Evolutionary conservation across 2,329 filamentous ascomycete species (phyloP), one percentile per base, ranked within the genome.

Genomic region (Colletotrichum camelliae): DNA sequence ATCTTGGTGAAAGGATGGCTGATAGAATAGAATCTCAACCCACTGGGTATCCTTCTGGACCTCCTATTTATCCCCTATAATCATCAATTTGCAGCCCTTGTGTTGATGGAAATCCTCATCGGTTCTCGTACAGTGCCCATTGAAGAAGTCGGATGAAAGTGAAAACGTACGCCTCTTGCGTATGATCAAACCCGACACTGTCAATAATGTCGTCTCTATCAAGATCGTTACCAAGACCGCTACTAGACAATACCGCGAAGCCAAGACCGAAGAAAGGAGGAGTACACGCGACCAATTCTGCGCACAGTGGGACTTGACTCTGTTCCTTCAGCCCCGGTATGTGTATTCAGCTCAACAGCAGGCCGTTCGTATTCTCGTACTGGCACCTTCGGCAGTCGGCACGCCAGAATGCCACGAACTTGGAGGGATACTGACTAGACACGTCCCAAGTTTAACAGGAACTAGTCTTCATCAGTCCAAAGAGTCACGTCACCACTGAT

Each of bases 1-100:
- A 52, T 21, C n/a, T 13, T 52, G 0, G 3, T 4, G 0, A 10
- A 0, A 21, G 43, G 10, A 52, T 2, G 2, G n/a, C 9, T 13
- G 0, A 2, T 4, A 52, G n/a, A 52, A 52, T 1, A 4, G 43
- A 21, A 21, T 1, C 3, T 1, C n/a, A 13, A 0, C 0, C n/a
- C 0, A 5, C 43, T 52, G 13, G n/a, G n/a, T 0, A 2, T 52
- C 2, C 10, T 52, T 48, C 0, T 21, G n/a, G 0, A 48, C 0
- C n/a, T 48, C 0, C 43, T 48, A 1, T 0, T 48, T n/a, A 4
- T 21, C 12, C n/a, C 3, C 5, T 21, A 0, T 1, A 43, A n/a
- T 48, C 1, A 48, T 48, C 18, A 4, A 48, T 7, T 13, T 21
- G 43, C 3, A 3, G 39, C 9, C 3, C 18, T n/a, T 1, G 18